A percentile compares a stretch with the other conserved stretches of the same genome.
These are phyloP conservation scores for Pyronema domesticum DNA, from an alignment of 495 filamentous ascomycete species.

Conservation along the genomic window DNA sequence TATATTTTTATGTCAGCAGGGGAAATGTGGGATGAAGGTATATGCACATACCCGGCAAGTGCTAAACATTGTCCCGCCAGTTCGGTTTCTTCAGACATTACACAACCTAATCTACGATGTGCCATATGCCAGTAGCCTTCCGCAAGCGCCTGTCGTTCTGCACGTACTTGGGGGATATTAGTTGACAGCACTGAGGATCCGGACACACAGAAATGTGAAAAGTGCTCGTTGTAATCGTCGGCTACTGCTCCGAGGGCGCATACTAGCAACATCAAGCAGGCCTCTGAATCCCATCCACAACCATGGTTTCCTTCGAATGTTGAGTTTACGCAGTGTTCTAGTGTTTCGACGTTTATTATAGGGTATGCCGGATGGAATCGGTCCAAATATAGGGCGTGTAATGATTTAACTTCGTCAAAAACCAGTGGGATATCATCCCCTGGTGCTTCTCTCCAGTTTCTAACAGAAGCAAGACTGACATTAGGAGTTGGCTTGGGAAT, in stretches of 20 bases:
- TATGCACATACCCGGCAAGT: constrained; percentile 24
- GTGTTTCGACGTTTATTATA: constrained; percentile 9
- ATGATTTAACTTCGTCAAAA: not conserved
- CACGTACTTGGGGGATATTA: not conserved
- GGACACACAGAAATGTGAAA: not conserved
- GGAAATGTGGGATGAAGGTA: not conserved
- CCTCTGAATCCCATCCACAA: constrained; percentile 25
- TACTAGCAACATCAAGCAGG: constrained; percentile 26
- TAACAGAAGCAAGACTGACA: not conserved
- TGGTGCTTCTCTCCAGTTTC: not conserved
- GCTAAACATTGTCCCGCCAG: constrained; percentile 28
- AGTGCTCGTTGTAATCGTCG: constrained; percentile 26
- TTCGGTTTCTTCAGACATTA: constrained; percentile 25
- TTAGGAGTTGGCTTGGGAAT: constrained; percentile 7
- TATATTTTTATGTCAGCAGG: constrained; percentile 2
- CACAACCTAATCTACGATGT: constrained; percentile 25
- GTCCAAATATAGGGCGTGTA: constrained; percentile 5
- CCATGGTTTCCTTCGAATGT: constrained; percentile 12
- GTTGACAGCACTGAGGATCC: not conserved
- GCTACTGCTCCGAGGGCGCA: constrained; percentile 28
- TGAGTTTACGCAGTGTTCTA: constrained; percentile 4
- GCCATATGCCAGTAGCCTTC: constrained; percentile 25
- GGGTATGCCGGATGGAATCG: constrained; percentile 8
- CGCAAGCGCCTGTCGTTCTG: constrained; percentile 16
- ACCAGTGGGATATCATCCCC: not conserved